phyloP scores from a whole-genome alignment of 2,329 filamentous ascomycete genomes.

The Xylariaceae sp. region DNA sequence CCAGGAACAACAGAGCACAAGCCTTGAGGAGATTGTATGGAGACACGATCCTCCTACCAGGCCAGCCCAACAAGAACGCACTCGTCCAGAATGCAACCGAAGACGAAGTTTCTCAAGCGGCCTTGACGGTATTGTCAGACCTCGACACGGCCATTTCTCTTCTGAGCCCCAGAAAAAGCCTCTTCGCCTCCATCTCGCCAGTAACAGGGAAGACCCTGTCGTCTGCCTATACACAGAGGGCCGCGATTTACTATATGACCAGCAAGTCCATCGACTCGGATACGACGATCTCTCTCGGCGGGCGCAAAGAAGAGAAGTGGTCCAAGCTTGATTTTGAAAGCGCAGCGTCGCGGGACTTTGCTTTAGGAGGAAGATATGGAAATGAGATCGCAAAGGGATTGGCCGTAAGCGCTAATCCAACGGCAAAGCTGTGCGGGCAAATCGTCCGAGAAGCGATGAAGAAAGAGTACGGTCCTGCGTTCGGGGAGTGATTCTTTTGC shows the following conservation, averaged over 20 bases:
- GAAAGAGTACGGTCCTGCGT: conserved; percentile 57
- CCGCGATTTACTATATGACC: conserved; percentile 56
- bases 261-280: conserved; percentile 44
- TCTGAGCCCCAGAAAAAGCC: conserved; percentile 46
- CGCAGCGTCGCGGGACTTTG: conserved; percentile 57
- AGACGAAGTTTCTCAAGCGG: conserved; percentile 37
- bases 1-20: conserved; percentile 70
- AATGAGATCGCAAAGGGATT: conserved; percentile 60
- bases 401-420: conserved; percentile 61
- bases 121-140: conserved; percentile 44
- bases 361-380: conserved; percentile 59
- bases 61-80: conserved; percentile 36
- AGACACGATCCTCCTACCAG: conserved; percentile 49
- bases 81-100: conserved; percentile 37
- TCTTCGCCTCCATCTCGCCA: conserved; percentile 53
- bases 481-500: conserved; percentile 33
- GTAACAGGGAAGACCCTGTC: conserved; percentile 61
- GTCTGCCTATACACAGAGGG: conserved; percentile 67
- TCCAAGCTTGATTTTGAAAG: conserved; percentile 54
- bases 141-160: conserved; percentile 54
- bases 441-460: conserved; percentile 66
- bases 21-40: conserved; percentile 57
- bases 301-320: conserved; percentile 46
- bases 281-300: conserved; percentile 35
- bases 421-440: conserved; percentile 63